Base-by-base conservation (phyloP, 2,329 filamentous ascomycete genomes). In the Neurospora sp. region DNA sequence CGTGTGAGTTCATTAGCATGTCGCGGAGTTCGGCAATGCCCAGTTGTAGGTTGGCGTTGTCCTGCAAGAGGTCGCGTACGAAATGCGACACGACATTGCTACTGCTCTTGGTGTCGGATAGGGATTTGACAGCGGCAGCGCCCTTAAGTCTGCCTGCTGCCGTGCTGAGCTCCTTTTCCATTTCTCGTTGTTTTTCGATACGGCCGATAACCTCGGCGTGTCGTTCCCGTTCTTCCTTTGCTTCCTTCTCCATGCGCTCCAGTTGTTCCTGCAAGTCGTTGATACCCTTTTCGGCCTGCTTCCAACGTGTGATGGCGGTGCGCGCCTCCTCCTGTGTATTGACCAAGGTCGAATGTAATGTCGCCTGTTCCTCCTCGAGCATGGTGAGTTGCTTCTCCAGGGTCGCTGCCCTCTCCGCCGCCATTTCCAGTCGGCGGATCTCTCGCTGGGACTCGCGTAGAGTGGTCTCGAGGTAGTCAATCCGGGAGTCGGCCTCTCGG, bases 31-130 rank as follows among this genome's bases (percentile, higher is more conserved):
- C 96, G 68, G 94, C 88, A 71, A 98, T 96, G 17, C 93, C 93
- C 73, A 96, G 86, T 79, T 99, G 96, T 66, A 99, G 83, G 75
- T 93, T 97, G 10, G 94, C 93, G 77, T 99, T 99, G 79, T 99
- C 96, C 76, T 97, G 91, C 19, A 99, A 84, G 70, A 99, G 92
- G 78, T 98, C 96, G 74, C 94, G 93, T 70, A 99, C 96, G 75
- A 99, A 98, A 77, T 96, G 93, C 23, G 93, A 94, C n/a, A 98
- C 93, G 43, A 97, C 93, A 70, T 84, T 89, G 72, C 84, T 88
- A 10, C 87, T 85, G 70, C 82, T 83, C 74, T 87, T 86, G 38
- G 86, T 84, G 3, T 86, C 84, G 3, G 85, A 85, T 52, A 91
- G 81, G 2, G 89, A 88, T 74, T 89, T 90, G 38, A 86, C 85